phyloP scores from a whole-genome alignment of 148 eudicot genomes.

The Rhododendron simsii region DNA sequence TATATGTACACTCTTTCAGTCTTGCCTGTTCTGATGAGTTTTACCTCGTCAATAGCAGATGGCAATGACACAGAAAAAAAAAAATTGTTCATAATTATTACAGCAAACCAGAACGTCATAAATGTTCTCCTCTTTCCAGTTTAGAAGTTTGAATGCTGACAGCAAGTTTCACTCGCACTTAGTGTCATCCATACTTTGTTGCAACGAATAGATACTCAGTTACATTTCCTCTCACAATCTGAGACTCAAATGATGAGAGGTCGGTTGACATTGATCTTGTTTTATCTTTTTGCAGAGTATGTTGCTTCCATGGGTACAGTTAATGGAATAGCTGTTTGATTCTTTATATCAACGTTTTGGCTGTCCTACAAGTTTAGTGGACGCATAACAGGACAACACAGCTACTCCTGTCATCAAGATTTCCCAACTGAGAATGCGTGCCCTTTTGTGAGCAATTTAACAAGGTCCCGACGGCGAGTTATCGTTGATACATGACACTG shows the following conservation, averaged over 20 bases:
- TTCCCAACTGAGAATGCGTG: background rate
- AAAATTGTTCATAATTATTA: background rate
- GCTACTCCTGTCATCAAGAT: background rate
- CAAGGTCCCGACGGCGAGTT: background rate
- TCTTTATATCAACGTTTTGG: background rate
- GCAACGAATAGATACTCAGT: background rate
- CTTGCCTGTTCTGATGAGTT: background rate
- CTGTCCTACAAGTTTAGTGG: background rate
- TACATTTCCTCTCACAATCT: background rate
- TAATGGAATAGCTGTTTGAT: background rate
- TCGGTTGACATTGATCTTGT: background rate
- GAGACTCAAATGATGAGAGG: background rate
- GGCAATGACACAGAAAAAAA: background rate
- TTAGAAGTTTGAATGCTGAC: background rate
- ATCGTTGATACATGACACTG: background rate
- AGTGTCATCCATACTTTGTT: constrained; percentile 1
- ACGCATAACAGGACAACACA: background rate
- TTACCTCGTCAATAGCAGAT: background rate
- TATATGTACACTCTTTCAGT: background rate
- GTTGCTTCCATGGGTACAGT: background rate
- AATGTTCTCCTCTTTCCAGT: background rate
- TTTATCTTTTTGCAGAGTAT: constrained; percentile 1
- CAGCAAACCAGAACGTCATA: background rate
- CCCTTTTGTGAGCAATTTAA: background rate
- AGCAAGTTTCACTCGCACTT: background rate